Percentiles rank a stretch among this genome's conserved stretches.
phyloP scores from a whole-genome alignment of 108 stramenopile species.

The Skeletonema costatum region DNA sequence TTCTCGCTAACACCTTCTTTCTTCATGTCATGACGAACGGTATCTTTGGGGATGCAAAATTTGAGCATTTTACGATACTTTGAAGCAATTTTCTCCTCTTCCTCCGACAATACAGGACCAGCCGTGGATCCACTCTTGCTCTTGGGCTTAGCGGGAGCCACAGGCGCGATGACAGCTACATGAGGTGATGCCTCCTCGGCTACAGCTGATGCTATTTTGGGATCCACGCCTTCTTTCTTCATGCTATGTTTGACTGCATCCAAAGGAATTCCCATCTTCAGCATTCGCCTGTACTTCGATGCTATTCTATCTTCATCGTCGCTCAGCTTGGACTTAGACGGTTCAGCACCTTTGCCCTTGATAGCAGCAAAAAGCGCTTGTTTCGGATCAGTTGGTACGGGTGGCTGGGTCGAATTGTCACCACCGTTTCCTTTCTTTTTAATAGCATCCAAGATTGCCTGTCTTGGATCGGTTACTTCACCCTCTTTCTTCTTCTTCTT shows the following conservation, averaged over 20 bases:
- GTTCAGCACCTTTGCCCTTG: neutral
- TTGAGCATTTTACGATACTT: constrained; percentile 63
- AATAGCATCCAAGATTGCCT: constrained; percentile 50
- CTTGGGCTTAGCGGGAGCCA: neutral
- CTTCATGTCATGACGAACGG: constrained; percentile 72
- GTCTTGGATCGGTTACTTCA: constrained; percentile 34
- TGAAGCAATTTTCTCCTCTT: constrained; percentile 53
- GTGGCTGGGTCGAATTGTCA: constrained; percentile 39
- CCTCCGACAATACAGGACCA: constrained; percentile 10
- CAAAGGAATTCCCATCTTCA: constrained; percentile 75
- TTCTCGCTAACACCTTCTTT: constrained; percentile 73
- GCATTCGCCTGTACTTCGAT: constrained; percentile 70
- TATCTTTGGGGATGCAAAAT: constrained; percentile 73
- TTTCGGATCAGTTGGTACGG: constrained; percentile 57
- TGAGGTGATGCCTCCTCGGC: constrained; percentile 17
- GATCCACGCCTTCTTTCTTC: constrained; percentile 60
- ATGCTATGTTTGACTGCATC: constrained; percentile 82
- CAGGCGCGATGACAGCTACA: neutral
- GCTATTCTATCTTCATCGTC: constrained; percentile 59
- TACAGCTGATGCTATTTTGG: constrained; percentile 55
- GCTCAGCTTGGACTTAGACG: constrained; percentile 10
- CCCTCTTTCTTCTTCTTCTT: constrained; percentile 31
- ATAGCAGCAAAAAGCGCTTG: constrained; percentile 29
- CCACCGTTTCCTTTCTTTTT: constrained; percentile 12
- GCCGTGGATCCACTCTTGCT: constrained; percentile 1